Evolutionary conservation across 306 rosid species (phyloP), one percentile per base, ranked within the genome.

Genomic region (Delonix regia): DNA sequence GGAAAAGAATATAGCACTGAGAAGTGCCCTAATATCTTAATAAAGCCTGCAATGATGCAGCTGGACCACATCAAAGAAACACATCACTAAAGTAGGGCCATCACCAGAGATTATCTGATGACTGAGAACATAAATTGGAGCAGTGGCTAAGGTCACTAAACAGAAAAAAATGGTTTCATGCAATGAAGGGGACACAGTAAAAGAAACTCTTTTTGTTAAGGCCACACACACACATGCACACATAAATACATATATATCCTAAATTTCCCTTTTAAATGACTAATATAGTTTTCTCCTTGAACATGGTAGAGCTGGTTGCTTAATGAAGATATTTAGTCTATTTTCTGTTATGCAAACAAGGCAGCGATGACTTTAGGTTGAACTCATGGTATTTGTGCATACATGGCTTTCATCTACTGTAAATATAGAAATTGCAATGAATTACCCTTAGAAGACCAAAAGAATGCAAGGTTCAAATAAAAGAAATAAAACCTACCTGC

Each of bases 401-500:
- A 60, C 18, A 27, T 38, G 75, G 64, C 49, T 75, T 60, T 79
- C 69, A 79, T 78, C 75, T 71, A 18, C 22, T 49, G 52, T 28
- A 67, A 59, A 62, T 69, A 74, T 5, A 21, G 8, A 69, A 62
- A 24, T 67, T 69, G 78, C 77, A 75, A 49, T 67, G 67, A 67
- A 56, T 56, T 65, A 39, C 76, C 53, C 18, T 33, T 55, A 38
- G 27, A n/a, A 71, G 75, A 53, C 39, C 57, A 62, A 78, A 72
- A 72, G 41, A 25, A 67, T 66, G 19, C 10, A 74, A 44, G 41
- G 13, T 47, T 22, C 42, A 22, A 42, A 73, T 28, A 30, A 60
- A 74, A 78, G 70, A 60, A 85, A 53, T 27, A 15, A 52, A 53
- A 68, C 22, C 49, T 85, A 93, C 97, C 97, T 90, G 97, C 89